Conservation (phyloP, 306 rosid species). For the Astragalus glycyphyllos region DNA sequence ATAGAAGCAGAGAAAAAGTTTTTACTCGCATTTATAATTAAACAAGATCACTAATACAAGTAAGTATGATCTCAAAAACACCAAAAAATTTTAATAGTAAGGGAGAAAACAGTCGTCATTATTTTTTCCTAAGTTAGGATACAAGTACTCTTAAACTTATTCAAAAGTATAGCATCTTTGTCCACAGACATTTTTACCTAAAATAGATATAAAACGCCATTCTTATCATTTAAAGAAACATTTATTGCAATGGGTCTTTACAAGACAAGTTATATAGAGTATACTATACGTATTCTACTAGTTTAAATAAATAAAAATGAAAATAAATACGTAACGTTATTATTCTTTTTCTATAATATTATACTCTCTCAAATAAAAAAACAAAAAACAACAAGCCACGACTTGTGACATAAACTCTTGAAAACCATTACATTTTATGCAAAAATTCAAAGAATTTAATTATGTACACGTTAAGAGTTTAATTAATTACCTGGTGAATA, state of each 20-base stretch:
- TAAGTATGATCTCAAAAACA: too few relatives aligned
- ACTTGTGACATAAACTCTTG: background rate
- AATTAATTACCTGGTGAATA: constrained; percentile 75
- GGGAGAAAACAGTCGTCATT: too few relatives aligned
- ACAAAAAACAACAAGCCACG: background rate
- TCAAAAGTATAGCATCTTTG: too few relatives aligned
- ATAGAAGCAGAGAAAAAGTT: too few relatives aligned
- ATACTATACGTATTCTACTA: too few relatives aligned
- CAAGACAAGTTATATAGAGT: background rate
- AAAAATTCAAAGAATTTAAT: background rate
- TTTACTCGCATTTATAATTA: too few relatives aligned
- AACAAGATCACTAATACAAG: too few relatives aligned
- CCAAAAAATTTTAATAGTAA: too few relatives aligned
- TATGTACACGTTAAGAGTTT: too few relatives aligned
- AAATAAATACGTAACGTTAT: constrained; percentile 1
- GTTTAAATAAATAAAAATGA: background rate
- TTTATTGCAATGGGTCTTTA: constrained; percentile 12
- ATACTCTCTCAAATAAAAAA: too few relatives aligned
- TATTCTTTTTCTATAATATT: background rate
- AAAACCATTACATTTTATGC: background rate
- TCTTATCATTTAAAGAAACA: constrained; percentile 25
- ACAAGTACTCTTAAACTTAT: too few relatives aligned
- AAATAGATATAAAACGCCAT: background rate
- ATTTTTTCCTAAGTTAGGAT: too few relatives aligned
- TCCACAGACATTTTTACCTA: constrained; percentile 22